Evolutionary conservation across 2,329 filamentous ascomycete species (phyloP).

Genomic region (Phialemonium atrogriseum): DNA sequence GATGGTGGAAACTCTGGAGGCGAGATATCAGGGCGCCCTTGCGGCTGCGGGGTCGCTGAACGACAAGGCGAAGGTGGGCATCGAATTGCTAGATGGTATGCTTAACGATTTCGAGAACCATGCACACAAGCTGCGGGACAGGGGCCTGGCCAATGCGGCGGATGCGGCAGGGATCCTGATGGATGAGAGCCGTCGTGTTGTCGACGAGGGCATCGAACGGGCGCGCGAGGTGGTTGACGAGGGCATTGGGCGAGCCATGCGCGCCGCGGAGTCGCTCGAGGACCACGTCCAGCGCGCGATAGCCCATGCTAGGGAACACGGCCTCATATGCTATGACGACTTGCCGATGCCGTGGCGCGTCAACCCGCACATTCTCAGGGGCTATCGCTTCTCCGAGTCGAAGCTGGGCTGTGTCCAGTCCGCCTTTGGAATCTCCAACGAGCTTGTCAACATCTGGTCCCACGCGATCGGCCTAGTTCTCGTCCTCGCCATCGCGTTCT

Average conservation of each 20-base stretch:
- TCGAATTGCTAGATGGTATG: conserved; percentile 79
- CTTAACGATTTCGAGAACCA: conserved; percentile 77
- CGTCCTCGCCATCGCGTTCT: conserved; percentile 82
- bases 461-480: conserved; percentile 84
- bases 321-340: conserved; percentile 82
- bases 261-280: conserved; percentile 73
- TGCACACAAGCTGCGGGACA: conserved; percentile 71
- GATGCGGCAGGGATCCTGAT: conserved; percentile 65
- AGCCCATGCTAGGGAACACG: conserved; percentile 63
- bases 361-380: conserved; percentile 85
- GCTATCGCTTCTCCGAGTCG: conserved; percentile 89
- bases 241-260: conserved; percentile 71
- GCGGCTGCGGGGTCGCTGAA: conserved; percentile 78
- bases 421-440: conserved; percentile 79
- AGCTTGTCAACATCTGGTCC: conserved; percentile 97
- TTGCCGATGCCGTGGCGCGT: conserved; percentile 87
- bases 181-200: conserved; percentile 68
- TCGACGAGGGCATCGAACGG: conserved; percentile 69
- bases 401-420: conserved; percentile 84
- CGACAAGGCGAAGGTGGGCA: conserved; percentile 82
- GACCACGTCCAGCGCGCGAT: conserved; percentile 79
- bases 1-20: conserved; percentile 87
- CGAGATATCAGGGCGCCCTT: conserved; percentile 77
- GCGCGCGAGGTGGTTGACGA: conserved; percentile 73
- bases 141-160: conserved; percentile 58